These are phyloP conservation scores for Leucoagaricus sp. DNA, from an alignment of 1,284 basidiomycete genomes.

Conservation along the genomic window DNA sequence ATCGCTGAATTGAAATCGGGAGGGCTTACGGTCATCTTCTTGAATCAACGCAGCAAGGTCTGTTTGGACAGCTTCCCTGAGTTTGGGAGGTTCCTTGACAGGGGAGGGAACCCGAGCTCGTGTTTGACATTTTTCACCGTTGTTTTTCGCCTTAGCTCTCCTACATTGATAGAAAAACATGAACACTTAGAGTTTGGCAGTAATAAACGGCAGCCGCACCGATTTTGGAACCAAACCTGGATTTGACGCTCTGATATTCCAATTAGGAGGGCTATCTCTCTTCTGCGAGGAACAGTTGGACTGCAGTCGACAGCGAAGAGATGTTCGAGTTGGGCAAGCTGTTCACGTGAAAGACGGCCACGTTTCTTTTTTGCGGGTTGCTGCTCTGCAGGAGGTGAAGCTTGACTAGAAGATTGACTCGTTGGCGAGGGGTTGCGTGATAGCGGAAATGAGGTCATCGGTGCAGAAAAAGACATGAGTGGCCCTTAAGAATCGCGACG, in stretches of 20 bases:
- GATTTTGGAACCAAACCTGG: slow-evolving; percentile 87
- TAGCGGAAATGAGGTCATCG: background rate
- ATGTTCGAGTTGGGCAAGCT: slow-evolving; percentile 69
- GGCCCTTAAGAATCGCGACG: too few species aligned
- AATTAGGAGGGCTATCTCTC: slow-evolving; percentile 72
- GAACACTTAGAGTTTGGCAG: background rate
- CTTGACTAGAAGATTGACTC: background rate
- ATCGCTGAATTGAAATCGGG: slow-evolving; percentile 13
- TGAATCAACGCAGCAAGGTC: slow-evolving; percentile 68
- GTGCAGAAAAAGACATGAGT: too few species aligned
- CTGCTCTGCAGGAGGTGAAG: background rate
- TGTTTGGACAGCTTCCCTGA: slow-evolving; percentile 53
- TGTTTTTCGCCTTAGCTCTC: slow-evolving; percentile 72
- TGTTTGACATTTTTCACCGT: slow-evolving; percentile 55
- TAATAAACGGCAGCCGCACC: slow-evolving; percentile 43
- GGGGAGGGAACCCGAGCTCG: slow-evolving; percentile 37
- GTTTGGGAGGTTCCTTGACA: slow-evolving; percentile 52
- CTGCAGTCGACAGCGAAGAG: slow-evolving; percentile 69
- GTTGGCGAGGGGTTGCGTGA: background rate
- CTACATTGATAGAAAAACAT: slow-evolving; percentile 35
- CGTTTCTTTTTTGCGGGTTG: slow-evolving; percentile 76
- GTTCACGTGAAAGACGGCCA: slow-evolving; percentile 74
- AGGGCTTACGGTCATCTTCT: slow-evolving; percentile 67
- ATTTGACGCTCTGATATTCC: slow-evolving; percentile 85
- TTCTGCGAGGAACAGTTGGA: slow-evolving; percentile 67